Conservation (phyloP, 129 eudicot species). For the Pulicaria dysenterica region DNA sequence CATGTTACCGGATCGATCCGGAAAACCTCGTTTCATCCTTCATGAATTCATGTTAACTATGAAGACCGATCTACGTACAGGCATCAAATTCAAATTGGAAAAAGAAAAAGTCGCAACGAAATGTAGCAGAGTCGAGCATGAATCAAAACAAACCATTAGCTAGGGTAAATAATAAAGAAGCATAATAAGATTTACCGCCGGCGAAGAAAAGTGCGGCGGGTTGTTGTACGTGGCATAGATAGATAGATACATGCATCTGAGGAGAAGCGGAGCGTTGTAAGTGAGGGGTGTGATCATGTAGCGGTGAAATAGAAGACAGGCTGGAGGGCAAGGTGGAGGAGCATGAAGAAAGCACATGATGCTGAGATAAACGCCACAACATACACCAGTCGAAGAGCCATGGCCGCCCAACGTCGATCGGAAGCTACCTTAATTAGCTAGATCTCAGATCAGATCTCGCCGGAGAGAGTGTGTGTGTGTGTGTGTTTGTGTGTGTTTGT, state of each 20-base stretch:
- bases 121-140: not conserved
- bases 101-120: not conserved
- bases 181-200: conserved; percentile 23
- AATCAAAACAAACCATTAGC: conserved; percentile 7
- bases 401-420: not conserved
- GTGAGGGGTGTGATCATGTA: conserved; percentile 21
- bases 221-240: not conserved
- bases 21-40: conserved; percentile 13
- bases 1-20: conserved; percentile 4
- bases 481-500: conserved; percentile 1
- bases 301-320: conserved; percentile 55
- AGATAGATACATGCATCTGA: not conserved
- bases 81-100: conserved; percentile 7
- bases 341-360: conserved; percentile 51
- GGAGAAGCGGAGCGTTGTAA: conserved; percentile 2
- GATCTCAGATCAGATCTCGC: conserved; percentile 25
- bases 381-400: conserved; percentile 46
- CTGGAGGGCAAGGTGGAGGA: conserved; percentile 46
- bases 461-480: not conserved
- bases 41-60: conserved; percentile 8
- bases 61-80: conserved; percentile 21
- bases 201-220: conserved; percentile 17
- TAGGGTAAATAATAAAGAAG: not conserved
- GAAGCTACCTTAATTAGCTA: too few species aligned
- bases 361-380: conserved; percentile 44